A percentile compares a stretch with the other conserved stretches of the same genome.
These are phyloP conservation scores for Apophysomyces trapeziformis DNA, from an alignment of 371 early-diverging fungal genomes.

Conservation along the genomic window DNA sequence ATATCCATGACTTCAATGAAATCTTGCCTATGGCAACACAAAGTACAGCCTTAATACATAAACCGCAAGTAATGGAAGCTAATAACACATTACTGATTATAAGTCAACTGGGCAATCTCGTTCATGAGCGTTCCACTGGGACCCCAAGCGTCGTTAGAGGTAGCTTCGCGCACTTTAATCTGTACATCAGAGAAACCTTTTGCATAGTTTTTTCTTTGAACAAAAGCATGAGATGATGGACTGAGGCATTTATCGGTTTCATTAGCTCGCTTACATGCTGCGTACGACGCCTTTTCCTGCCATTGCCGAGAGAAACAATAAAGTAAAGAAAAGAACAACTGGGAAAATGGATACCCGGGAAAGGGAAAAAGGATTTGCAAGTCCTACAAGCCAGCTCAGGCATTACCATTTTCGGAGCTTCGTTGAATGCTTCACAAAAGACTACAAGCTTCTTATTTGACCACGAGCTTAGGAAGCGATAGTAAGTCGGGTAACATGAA, in stretches of 20 bases:
- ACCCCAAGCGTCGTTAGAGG: conserved; percentile 88
- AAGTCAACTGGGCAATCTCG: conserved; percentile 85
- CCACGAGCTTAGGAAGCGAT: background rate
- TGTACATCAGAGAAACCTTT: conserved; percentile 95
- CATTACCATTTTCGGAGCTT: conserved; percentile 8
- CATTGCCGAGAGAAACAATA: conserved; percentile 21
- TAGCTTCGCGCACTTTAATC: conserved; percentile 90
- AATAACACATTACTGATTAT: conserved; percentile 69
- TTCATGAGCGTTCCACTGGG: conserved; percentile 81
- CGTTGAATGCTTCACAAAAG: background rate
- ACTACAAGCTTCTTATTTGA: background rate
- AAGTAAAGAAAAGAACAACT: background rate
- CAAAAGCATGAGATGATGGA: conserved; percentile 9
- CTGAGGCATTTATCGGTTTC: background rate
- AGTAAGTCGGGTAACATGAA: background rate
- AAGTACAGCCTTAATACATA: conserved; percentile 14
- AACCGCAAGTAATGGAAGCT: background rate
- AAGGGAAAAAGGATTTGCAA: conserved; percentile 10
- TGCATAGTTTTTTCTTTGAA: conserved; percentile 89
- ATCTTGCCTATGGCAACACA: conserved; percentile 60
- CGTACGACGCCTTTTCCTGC: conserved; percentile 55
- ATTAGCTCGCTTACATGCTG: conserved; percentile 41
- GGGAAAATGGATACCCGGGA: background rate
- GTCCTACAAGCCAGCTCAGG: conserved; percentile 1
- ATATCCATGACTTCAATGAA: conserved; percentile 96